A percentile compares a stretch with the other conserved stretches of the same genome.
Conservation (phyloP, 495 filamentous ascomycete genomes). For the Podospora pseudocomata region DNA sequence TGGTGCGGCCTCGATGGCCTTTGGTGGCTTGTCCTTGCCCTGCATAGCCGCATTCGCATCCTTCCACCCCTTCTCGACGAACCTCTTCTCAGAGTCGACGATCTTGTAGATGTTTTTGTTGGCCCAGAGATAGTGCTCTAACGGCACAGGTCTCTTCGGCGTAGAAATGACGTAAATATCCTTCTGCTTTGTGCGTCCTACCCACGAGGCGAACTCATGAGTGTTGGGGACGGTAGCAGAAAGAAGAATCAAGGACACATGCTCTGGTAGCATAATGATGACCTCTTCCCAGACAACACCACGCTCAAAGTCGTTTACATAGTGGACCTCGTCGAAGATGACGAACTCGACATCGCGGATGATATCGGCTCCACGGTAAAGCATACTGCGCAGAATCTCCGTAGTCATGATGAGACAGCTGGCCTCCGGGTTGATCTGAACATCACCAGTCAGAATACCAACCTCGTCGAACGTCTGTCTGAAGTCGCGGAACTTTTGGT, state of each 20-base stretch:
- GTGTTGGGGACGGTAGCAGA: conserved; percentile 98
- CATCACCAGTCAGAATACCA: conserved; percentile 94
- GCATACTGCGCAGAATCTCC: conserved; percentile 96
- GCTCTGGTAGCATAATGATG: conserved; percentile 98
- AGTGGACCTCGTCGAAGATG: conserved; percentile 98
- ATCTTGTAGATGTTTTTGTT: conserved; percentile 90
- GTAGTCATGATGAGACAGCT: conserved; percentile 99
- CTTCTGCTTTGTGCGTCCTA: conserved; percentile 95
- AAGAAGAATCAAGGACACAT: conserved; percentile 90
- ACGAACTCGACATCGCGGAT: conserved; percentile 98
- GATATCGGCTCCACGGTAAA: conserved; percentile 92
- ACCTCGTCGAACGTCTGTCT: conserved; percentile 86
- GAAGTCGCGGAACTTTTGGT: conserved; percentile 98
- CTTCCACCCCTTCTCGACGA: conserved; percentile 89
- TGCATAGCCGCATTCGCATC: conserved; percentile 80
- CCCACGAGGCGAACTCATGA: conserved; percentile 96
- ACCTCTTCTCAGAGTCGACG: conserved; percentile 85
- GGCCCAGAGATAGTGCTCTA: conserved; percentile 96
- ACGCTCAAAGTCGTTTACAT: conserved; percentile 95
- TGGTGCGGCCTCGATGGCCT: conserved; percentile 51
- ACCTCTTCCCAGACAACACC: conserved; percentile 99
- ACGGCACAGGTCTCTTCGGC: conserved; percentile 85
- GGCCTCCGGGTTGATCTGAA: conserved; percentile 96
- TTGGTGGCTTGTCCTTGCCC: conserved; percentile 69
- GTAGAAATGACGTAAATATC: conserved; percentile 99